Evolutionary conservation across 345 rosid species (phyloP).

Genomic region (Eucalyptus urophylla): DNA sequence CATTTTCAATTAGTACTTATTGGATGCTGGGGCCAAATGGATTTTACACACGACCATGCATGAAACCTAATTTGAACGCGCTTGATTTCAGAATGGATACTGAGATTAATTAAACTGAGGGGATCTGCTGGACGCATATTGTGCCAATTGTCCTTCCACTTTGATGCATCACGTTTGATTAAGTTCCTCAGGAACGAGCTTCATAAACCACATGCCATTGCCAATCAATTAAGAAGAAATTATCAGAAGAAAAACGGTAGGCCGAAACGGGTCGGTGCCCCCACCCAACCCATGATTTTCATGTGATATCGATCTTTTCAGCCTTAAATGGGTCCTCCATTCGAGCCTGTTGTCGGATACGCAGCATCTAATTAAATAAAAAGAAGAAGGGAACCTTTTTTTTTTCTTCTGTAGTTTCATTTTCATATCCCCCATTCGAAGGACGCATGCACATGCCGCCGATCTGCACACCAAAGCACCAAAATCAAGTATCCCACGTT

Average conservation of each 20-base stretch:
- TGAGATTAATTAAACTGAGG: background rate
- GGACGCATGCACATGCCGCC: background rate
- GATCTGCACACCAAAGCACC: background rate
- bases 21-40: background rate
- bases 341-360: background rate
- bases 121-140: background rate
- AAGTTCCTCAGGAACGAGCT: background rate
- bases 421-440: background rate
- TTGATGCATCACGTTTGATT: background rate
- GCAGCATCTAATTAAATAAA: background rate
- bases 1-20: background rate
- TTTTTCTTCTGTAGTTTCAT: background rate
- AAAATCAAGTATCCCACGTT: background rate
- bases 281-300: background rate
- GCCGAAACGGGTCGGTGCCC: background rate
- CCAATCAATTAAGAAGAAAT: background rate
- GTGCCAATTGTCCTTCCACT: background rate
- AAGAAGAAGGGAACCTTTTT: background rate
- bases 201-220: background rate
- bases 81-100: background rate
- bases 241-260: background rate
- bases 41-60: accelerated
- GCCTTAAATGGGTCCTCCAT: background rate
- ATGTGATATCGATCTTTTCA: background rate
- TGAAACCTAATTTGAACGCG: background rate